Percentiles rank a stretch among this genome's conserved stretches.
Evolutionary conservation across 2,329 filamentous ascomycete species (phyloP).

Genomic region (Aspergillus calidoustus): DNA sequence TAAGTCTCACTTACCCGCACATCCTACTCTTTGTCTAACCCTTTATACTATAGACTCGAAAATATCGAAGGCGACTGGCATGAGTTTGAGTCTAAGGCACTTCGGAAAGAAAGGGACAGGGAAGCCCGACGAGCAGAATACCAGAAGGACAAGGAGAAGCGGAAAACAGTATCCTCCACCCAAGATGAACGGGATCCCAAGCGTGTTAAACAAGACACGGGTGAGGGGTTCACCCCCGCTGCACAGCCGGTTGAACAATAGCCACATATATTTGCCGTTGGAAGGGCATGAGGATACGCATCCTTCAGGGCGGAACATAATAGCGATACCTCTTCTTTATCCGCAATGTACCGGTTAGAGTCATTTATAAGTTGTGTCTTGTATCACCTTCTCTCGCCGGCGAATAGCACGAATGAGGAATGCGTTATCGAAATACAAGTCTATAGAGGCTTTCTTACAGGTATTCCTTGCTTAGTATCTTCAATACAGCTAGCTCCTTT

Average conservation of each 20-base stretch:
- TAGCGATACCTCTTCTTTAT: background rate
- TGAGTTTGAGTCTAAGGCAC: slow-evolving; percentile 95
- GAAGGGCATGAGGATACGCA: background rate
- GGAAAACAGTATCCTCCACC: slow-evolving; percentile 46
- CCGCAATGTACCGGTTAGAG: background rate
- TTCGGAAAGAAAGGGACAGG: slow-evolving; percentile 81
- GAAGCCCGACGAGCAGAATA: slow-evolving; percentile 56
- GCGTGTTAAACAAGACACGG: slow-evolving; percentile 38
- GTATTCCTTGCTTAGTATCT: background rate
- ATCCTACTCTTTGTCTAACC: slow-evolving; percentile 14
- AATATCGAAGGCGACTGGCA: slow-evolving; percentile 94
- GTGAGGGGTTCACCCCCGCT: slow-evolving; percentile 21
- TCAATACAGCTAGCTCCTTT: background rate
- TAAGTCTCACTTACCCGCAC: slow-evolving; percentile 54
- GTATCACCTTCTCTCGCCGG: background rate
- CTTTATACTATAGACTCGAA: slow-evolving; percentile 64
- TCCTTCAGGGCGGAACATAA: no score
- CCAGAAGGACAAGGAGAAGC: slow-evolving; percentile 55
- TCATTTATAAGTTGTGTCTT: background rate
- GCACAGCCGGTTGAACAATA: slow-evolving; percentile 13
- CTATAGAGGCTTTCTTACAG: background rate
- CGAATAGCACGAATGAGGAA: background rate
- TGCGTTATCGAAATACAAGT: background rate
- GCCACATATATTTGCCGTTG: background rate
- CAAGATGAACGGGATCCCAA: slow-evolving; percentile 48